A percentile compares a stretch with the other conserved stretches of the same genome.
phyloP scores from a whole-genome alignment of 306 rosid species.

The Ziziphus jujuba region DNA sequence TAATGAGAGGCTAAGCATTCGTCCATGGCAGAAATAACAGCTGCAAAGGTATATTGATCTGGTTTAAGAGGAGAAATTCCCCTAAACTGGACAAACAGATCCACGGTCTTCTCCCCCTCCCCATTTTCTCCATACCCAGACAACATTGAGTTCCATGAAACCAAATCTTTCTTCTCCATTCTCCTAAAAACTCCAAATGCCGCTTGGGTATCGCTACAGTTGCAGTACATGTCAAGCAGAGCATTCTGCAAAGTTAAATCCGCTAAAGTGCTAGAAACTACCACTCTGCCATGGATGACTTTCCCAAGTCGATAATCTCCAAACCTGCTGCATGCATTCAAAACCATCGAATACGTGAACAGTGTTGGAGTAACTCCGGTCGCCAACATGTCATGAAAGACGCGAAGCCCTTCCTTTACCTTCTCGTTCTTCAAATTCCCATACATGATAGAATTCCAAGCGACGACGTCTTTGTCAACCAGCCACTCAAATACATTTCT shows the following conservation, averaged over 20 bases:
- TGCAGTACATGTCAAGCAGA: constrained; percentile 83
- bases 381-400: constrained; percentile 49
- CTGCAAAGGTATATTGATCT: constrained; percentile 72
- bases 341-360: constrained; percentile 64
- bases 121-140: constrained; percentile 62
- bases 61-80: constrained; percentile 41
- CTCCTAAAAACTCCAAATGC: constrained; percentile 49
- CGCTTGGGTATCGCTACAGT: constrained; percentile 41
- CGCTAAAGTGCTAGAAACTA: constrained; percentile 39
- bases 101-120: constrained; percentile 61
- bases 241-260: constrained; percentile 73
- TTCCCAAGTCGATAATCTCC: constrained; percentile 48
- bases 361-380: constrained; percentile 53
- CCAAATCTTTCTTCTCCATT: constrained; percentile 56
- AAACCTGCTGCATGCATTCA: constrained; percentile 57
- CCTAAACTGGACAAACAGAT: constrained; percentile 49
- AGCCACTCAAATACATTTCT: constrained; percentile 50
- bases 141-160: constrained; percentile 88
- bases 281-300: constrained; percentile 55
- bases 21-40: constrained; percentile 52
- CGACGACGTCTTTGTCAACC: constrained; percentile 54
- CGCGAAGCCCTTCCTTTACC: constrained; percentile 37
- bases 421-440: constrained; percentile 59
- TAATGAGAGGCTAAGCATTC: constrained; percentile 31
- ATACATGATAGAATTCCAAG: constrained; percentile 76